Evolutionary conservation across 768 basidiomycete species (phyloP), one percentile per base, ranked within the genome.

Genomic region (Boletus pseudopeckii): DNA sequence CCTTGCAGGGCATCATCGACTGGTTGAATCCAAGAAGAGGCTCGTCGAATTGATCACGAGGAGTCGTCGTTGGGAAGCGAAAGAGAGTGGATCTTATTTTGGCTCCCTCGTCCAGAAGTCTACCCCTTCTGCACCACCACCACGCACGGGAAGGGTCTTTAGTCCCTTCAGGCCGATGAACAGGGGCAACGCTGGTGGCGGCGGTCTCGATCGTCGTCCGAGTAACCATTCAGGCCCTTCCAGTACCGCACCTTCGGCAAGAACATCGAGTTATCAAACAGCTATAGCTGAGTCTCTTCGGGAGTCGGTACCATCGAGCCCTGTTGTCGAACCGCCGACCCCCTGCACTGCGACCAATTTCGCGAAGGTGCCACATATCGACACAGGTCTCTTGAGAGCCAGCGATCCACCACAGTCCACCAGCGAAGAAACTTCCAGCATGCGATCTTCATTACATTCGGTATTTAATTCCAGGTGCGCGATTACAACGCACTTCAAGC

Each of bases 31-130:
- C 49, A 56, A 24, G 48, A 11, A 41, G 36, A 56, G n/a, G 13
- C 61, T 66, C 18, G 24, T 46, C 34, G 48, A 58, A 17, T 10
- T 66, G 38, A 52, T 67, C 41, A 45, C 55, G 13, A 47, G 13
- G 20, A 15, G 38, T 17, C 42, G 40, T 48, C 33, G 1, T 36
- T 66, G 64, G 64, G 10, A 41, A 39, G 26, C 28, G 14, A 18
- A 48, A 28, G n/a, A 32, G 0, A 34, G 2, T 5, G 64, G 53
- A 14, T 48, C 43, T 32, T 58, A 58, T 43, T 58, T 61, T 18
- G 62, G 56, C 7, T 51, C 58, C 20, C 42, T 17, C 3, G 53
- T 54, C 17, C 52, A 22, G 26, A 48, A 5, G 38, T 4, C 37
- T 7, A 32, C 20, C 26, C 22, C 38, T 39, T 26, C 43, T 20